A percentile compares a stretch with the other conserved stretches of the same genome.
Evolutionary conservation across 2,329 filamentous ascomycete species (phyloP).

Genomic region (Arachnomyces sp.): DNA sequence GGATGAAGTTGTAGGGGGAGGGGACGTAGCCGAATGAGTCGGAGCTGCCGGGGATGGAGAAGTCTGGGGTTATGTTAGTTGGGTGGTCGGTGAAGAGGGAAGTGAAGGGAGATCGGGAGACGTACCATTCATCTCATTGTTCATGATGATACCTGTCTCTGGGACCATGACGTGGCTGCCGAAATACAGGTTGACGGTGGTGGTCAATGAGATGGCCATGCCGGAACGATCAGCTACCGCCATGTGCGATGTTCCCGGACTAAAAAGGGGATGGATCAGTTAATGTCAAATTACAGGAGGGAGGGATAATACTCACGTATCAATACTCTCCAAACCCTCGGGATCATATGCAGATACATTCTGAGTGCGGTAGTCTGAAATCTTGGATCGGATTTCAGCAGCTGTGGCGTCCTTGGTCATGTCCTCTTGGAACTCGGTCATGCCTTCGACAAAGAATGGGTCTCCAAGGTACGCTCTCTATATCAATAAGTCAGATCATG

Average conservation of each 20-base stretch:
- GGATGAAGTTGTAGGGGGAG: conserved; percentile 70
- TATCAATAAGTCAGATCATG: conserved; percentile 1
- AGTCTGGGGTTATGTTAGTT: conserved; percentile 62
- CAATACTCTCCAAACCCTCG: conserved; percentile 53
- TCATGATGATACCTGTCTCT: conserved; percentile 72
- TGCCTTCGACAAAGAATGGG: conserved; percentile 60
- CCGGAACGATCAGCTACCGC: conserved; percentile 63
- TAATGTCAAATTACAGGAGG: neutral
- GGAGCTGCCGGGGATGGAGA: conserved; percentile 66
- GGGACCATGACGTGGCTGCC: conserved; percentile 72
- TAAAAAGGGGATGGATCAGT: conserved; percentile 11
- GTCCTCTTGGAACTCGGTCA: conserved; percentile 54
- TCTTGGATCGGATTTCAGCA: conserved; percentile 52
- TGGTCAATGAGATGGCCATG: conserved; percentile 71
- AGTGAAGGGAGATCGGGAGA: conserved; percentile 22
- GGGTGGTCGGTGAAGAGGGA: neutral
- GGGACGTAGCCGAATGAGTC: conserved; percentile 85
- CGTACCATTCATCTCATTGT: conserved; percentile 51
- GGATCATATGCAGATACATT: conserved; percentile 69
- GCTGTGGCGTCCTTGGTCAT: conserved; percentile 60
- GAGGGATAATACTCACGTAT: conserved; percentile 44
- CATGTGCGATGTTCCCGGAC: conserved; percentile 45
- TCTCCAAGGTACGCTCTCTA: conserved; percentile 69
- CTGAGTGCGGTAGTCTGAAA: conserved; percentile 63
- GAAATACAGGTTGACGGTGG: conserved; percentile 81